Conservation (phyloP, 192 early-diverging fungal species). For the Coemansia sp. region DNA sequence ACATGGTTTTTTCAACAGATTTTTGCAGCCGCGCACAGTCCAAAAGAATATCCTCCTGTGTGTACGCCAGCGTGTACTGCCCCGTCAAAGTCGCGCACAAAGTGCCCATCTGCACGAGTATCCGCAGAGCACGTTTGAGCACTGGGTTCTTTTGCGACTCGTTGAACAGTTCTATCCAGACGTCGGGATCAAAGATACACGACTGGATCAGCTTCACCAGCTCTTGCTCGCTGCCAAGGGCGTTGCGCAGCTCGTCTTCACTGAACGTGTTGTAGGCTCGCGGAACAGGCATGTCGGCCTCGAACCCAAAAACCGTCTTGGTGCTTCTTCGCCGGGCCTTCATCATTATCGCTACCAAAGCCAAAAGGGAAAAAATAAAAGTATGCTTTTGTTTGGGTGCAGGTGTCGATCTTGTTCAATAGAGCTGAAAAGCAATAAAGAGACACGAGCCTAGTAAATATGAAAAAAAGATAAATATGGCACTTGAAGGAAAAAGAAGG, state of each 20-base stretch:
- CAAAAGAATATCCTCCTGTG: constrained; percentile 48
- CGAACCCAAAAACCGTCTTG: constrained; percentile 49
- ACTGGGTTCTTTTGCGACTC: constrained; percentile 49
- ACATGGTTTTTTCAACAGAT: constrained; percentile 44
- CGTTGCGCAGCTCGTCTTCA: constrained; percentile 38
- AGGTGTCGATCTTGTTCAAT: too few species aligned
- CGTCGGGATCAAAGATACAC: constrained; percentile 41
- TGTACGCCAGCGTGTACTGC: constrained; percentile 43
- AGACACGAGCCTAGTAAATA: too few species aligned
- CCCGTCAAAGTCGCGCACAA: constrained; percentile 45
- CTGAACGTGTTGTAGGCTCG: constrained; percentile 49
- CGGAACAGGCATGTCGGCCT: constrained; percentile 43
- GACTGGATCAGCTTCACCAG: constrained; percentile 44
- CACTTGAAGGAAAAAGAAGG: too few species aligned
- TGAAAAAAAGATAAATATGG: too few species aligned
- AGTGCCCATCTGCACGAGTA: constrained; percentile 54
- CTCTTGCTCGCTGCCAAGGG: constrained; percentile 44
- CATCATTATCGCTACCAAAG: constrained; percentile 7
- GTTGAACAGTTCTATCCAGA: constrained; percentile 37
- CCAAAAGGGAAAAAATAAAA: too few species aligned
- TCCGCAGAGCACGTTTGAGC: constrained; percentile 47
- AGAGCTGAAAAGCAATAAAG: too few species aligned
- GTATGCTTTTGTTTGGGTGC: too few species aligned
- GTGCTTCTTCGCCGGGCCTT: constrained; percentile 52
- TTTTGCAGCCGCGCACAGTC: constrained; percentile 36